Evolutionary conservation across 257 asterid species (phyloP), one percentile per base, ranked within the genome.

Genomic region (Henckelia pumila): DNA sequence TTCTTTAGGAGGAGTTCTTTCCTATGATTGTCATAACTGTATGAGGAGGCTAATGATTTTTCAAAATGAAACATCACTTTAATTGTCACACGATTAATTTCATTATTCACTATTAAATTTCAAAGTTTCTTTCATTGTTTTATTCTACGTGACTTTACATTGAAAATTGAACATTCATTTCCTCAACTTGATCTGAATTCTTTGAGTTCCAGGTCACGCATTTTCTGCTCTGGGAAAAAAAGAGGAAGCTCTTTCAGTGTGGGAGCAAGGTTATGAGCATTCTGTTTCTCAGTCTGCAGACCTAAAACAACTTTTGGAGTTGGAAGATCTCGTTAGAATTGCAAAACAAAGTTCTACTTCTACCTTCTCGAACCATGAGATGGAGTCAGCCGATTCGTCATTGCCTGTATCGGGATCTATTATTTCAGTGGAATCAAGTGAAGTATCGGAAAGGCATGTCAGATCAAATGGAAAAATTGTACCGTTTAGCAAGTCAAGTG

Each of bases 241-340:
- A 76, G 86, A 81, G 49, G 96, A 92, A 72, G 96, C 98, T 77
- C 72, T 87, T 68, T 81, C 75, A 74, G 85, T 90, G 69, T 93
- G 96, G 99, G 84, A 86, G 87, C 85, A 85, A 82, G 99, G 97
- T 44, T 85, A 82, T 71, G 86, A 81, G 69, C 86, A 73, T 75
- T 95, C 96, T 73, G 80, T 85, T 80, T 74, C 78, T 28, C 92
- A 88, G 83, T 80, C 95, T 77, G 80, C 97, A 50, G 97, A 93
- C 87, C 67, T 93, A 67, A 86, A 85, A 81, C 95, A 84, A 65
- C 83, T 92, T 35, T 73, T 92, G 82, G 96, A 92, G 90, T 82
- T 92, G 76, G 96, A 85, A 72, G 91, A 92, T 68, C 94, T 93
- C 71, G 68, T 93, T 74, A 81, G 68, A 55, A 33, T 55, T 66